Percentiles rank a stretch among this genome's conserved stretches.
phyloP scores from a whole-genome alignment of 2,329 filamentous ascomycete genomes.

The Trichothecium roseum region DNA sequence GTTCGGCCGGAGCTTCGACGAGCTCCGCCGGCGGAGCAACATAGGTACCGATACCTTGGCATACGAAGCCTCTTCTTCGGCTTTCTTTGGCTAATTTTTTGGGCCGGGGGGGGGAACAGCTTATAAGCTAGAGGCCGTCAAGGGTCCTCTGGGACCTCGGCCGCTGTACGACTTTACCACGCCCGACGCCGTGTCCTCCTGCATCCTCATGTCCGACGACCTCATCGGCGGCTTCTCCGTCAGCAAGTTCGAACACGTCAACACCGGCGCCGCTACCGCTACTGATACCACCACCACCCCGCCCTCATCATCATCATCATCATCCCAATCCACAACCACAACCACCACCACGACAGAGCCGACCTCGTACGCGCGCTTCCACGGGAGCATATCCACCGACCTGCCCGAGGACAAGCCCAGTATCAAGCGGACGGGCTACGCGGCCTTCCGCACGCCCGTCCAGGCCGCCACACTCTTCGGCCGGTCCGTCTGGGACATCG shows the following conservation, averaged over 20 bases:
- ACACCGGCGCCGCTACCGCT: too few relatives aligned
- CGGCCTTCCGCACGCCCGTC: constrained; percentile 79
- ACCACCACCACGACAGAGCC: too few relatives aligned
- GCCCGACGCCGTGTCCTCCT: constrained; percentile 33
- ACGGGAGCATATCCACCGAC: constrained; percentile 78
- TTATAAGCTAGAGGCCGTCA: constrained; percentile 58
- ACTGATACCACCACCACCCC: constrained; percentile 14
- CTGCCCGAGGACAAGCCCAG: constrained; percentile 67
- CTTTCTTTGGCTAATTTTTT: background rate
- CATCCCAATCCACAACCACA: too few relatives aligned
- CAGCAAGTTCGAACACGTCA: constrained; percentile 57
- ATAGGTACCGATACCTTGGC: constrained; percentile 31
- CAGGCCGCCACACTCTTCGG: constrained; percentile 74
- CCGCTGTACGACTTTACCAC: constrained; percentile 54
- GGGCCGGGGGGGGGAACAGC: too few relatives aligned
- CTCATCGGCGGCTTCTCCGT: constrained; percentile 82
- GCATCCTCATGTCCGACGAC: constrained; percentile 76
- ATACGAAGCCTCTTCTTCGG: too few relatives aligned
- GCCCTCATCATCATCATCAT: constrained; percentile 8
- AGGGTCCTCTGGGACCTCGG: constrained; percentile 51
- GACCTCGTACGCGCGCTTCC: constrained; percentile 61
- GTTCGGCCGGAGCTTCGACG: constrained; percentile 46
- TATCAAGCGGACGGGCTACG: constrained; percentile 73
- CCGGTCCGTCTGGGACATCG: constrained; percentile 76
- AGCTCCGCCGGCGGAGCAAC: constrained; percentile 44